A percentile compares a stretch with the other conserved stretches of the same genome.
Evolutionary conservation across 192 early-diverging fungal genomes (phyloP).

Genomic region (Bifiguratus adelaidae): DNA sequence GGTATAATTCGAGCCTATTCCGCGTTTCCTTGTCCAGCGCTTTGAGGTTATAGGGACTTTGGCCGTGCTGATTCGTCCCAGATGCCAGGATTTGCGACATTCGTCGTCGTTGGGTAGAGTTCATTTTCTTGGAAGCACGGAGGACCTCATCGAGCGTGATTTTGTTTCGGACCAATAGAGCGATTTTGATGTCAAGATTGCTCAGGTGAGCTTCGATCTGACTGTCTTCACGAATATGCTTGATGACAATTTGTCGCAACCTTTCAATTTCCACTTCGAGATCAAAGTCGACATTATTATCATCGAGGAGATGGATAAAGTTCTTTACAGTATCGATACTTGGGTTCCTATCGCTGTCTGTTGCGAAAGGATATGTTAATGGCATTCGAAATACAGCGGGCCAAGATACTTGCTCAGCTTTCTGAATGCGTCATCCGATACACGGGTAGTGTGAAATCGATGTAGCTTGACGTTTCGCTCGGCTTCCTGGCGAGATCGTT

Average conservation of each 20-base stretch:
- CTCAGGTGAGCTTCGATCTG: constrained; percentile 66
- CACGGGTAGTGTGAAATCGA: too few species aligned
- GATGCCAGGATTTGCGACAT: constrained; percentile 26
- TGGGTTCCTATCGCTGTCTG: constrained; percentile 74
- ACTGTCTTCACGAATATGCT: constrained; percentile 84
- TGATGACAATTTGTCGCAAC: constrained; percentile 75
- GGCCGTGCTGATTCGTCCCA: neutral
- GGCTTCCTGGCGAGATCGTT: too few species aligned
- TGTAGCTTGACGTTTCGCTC: too few species aligned
- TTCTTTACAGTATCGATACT: constrained; percentile 70
- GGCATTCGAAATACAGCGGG: too few species aligned
- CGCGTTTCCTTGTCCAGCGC: constrained; percentile 81
- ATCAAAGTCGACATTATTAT: constrained; percentile 87
- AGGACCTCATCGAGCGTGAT: constrained; percentile 94
- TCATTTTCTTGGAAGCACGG: constrained; percentile 25
- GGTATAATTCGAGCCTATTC: constrained; percentile 70
- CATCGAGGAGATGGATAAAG: constrained; percentile 83
- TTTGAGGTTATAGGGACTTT: constrained; percentile 54
- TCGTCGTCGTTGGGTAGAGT: constrained; percentile 28
- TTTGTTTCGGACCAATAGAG: constrained; percentile 88
- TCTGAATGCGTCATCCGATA: too few species aligned
- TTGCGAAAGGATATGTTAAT: too few species aligned
- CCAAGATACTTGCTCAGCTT: too few species aligned
- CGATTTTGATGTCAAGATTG: constrained; percentile 94
- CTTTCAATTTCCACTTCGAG: constrained; percentile 85